Conservation (phyloP, 2,329 filamentous ascomycete genomes). For the Endothia cerciana region DNA sequence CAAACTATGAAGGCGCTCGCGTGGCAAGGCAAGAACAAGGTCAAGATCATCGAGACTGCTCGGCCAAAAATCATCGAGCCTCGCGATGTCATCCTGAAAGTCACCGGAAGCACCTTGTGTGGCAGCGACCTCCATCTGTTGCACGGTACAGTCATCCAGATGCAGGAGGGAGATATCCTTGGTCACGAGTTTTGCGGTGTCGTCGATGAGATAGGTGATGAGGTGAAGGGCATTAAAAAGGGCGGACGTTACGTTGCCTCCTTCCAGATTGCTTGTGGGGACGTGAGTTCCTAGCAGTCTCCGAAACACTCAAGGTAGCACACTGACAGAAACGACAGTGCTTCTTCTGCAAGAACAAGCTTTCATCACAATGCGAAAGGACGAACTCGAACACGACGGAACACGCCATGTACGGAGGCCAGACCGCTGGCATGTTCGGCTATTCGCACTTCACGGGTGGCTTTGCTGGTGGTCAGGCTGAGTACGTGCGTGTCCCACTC, state of each 20-base stretch:
- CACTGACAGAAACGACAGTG: constrained; percentile 49
- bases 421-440: constrained; percentile 74
- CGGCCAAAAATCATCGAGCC: constrained; percentile 75
- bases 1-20: constrained; percentile 78
- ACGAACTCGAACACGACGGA: constrained; percentile 75
- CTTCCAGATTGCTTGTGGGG: constrained; percentile 79
- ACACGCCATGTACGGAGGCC: constrained; percentile 77
- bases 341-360: constrained; percentile 77
- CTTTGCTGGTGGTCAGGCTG: constrained; percentile 85
- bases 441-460: constrained; percentile 83
- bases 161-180: constrained; percentile 68
- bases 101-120: constrained; percentile 67
- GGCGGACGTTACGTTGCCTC: constrained; percentile 79
- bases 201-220: constrained; percentile 59
- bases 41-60: constrained; percentile 70
- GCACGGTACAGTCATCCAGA: constrained; percentile 59
- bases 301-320: background rate
- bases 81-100: constrained; percentile 77
- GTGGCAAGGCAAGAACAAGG: constrained; percentile 82
- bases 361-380: constrained; percentile 78
- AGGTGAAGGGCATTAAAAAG: constrained; percentile 55
- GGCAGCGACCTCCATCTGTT: constrained; percentile 63
- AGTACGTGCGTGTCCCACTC: constrained; percentile 81
- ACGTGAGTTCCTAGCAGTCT: constrained; percentile 31
- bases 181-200: constrained; percentile 66